Evolutionary conservation across 805 yeast species (phyloP).

Genomic region (Candida awuae): DNA sequence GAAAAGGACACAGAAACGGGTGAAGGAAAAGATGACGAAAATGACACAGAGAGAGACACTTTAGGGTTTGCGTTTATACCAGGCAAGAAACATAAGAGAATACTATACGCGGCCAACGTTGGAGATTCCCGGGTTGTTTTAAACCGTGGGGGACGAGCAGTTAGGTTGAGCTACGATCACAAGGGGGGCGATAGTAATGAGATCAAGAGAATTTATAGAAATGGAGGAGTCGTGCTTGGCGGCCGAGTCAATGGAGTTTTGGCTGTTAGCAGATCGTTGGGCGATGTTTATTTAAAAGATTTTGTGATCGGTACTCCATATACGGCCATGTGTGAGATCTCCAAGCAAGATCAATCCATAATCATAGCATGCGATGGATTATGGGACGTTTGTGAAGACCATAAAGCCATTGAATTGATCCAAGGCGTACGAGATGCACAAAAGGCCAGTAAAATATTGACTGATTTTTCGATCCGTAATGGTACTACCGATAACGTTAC

Average conservation of each 20-base stretch:
- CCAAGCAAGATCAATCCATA: constrained; percentile 60
- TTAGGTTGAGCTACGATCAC: constrained; percentile 84
- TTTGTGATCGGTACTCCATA: constrained; percentile 86
- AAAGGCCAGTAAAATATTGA: constrained; percentile 57
- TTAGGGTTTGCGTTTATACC: constrained; percentile 48
- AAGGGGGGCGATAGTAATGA: constrained; percentile 81
- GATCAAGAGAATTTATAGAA: constrained; percentile 59
- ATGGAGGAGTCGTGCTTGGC: constrained; percentile 84
- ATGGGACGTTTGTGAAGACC: constrained; percentile 91
- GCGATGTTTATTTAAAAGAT: constrained; percentile 88
- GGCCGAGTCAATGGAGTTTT: constrained; percentile 92
- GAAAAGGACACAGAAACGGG: neutral
- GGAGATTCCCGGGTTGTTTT: constrained; percentile 88
- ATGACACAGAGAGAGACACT: no score
- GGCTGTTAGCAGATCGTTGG: constrained; percentile 89
- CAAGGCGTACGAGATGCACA: constrained; percentile 48
- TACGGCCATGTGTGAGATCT: constrained; percentile 78
- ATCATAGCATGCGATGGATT: constrained; percentile 94
- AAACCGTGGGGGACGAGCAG: constrained; percentile 64
- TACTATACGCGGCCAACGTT: constrained; percentile 88
- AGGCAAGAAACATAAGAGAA: constrained; percentile 46
- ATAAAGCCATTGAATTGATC: constrained; percentile 70
- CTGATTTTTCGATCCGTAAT: constrained; percentile 65
- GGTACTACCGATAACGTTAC: constrained; percentile 89
- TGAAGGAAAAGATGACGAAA: neutral